These are phyloP conservation scores for Scytalidium sp. DNA, from an alignment of 2,329 filamentous ascomycete genomes.

Conservation along the genomic window DNA sequence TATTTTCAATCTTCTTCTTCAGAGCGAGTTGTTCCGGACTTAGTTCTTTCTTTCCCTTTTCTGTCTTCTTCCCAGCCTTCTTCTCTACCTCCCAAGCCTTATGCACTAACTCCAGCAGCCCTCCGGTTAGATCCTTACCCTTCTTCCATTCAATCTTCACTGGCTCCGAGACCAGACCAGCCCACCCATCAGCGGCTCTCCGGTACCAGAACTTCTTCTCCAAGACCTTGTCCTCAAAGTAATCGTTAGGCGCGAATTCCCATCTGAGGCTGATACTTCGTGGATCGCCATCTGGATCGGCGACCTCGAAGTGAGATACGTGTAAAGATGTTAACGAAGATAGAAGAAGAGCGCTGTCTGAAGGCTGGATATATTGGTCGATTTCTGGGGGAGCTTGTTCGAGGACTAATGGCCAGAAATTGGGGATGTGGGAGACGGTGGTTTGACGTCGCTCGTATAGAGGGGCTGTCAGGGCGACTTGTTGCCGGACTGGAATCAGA, in stretches of 20 bases:
- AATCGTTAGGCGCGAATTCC: conserved; percentile 77
- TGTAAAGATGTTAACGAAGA: conserved; percentile 64
- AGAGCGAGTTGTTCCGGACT: conserved; percentile 48
- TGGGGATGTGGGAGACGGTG: conserved; percentile 68
- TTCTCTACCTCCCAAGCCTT: conserved; percentile 62
- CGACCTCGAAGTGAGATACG: conserved; percentile 79
- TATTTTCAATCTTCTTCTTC: conserved; percentile 52
- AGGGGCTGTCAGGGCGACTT: conserved; percentile 63
- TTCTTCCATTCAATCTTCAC: conserved; percentile 86
- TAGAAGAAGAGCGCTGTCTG: conserved; percentile 72
- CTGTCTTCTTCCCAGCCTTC: conserved; percentile 32
- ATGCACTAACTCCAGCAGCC: conserved; percentile 71
- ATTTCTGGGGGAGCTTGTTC: conserved; percentile 83
- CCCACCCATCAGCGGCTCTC: conserved; percentile 63
- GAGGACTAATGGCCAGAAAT: conserved; percentile 95
- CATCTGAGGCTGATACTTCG: conserved; percentile 76
- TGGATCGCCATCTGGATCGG: conserved; percentile 65
- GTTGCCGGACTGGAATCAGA: conserved; percentile 68
- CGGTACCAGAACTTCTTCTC: conserved; percentile 94
- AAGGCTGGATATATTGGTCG: conserved; percentile 82
- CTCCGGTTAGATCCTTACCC: conserved; percentile 78
- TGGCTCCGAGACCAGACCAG: conserved; percentile 81
- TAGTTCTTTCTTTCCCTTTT: conserved; percentile 28
- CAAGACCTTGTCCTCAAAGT: conserved; percentile 73
- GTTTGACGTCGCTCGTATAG: conserved; percentile 75